Conservation (phyloP, 768 basidiomycete genomes). For the Hygrophoropsis aurantiaca region DNA sequence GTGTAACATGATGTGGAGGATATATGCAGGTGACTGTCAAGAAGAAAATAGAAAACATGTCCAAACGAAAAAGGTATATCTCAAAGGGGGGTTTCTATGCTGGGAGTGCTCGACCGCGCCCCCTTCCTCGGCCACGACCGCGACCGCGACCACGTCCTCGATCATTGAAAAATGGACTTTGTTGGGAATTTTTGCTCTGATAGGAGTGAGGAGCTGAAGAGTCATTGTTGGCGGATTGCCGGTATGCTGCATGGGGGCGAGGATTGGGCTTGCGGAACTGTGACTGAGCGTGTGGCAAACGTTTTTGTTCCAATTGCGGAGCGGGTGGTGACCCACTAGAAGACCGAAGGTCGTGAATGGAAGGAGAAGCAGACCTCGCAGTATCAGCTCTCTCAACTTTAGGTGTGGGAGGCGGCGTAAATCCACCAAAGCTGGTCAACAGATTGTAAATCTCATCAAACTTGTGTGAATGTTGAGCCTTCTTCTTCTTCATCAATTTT, state of each 20-base stretch:
- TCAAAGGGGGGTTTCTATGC: not conserved
- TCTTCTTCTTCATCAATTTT: slow-evolving; percentile 21
- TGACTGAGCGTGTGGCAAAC: not conserved
- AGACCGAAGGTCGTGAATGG: slow-evolving; percentile 13
- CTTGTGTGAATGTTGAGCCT: slow-evolving; percentile 31
- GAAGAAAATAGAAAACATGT: not conserved
- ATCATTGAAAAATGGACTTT: slow-evolving; percentile 12
- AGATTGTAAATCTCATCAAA: slow-evolving; percentile 53
- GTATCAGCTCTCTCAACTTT: slow-evolving; percentile 10
- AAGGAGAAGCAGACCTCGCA: slow-evolving; percentile 8
- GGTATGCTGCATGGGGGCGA: not conserved
- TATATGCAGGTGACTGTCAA: not conserved
- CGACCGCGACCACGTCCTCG: slow-evolving; percentile 37
- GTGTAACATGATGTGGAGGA: slow-evolving; percentile 5
- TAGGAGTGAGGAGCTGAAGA: not conserved
- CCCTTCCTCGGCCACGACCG: slow-evolving; percentile 39
- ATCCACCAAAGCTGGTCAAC: slow-evolving; percentile 49
- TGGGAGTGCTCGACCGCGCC: slow-evolving; percentile 36
- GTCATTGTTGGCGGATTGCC: not conserved
- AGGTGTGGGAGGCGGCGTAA: slow-evolving; percentile 45
- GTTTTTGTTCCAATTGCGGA: not conserved
- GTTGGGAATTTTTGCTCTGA: slow-evolving; percentile 10
- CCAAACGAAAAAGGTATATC: not conserved
- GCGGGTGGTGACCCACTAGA: slow-evolving; percentile 10
- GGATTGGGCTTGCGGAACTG: not conserved